Conservation (phyloP, 371 early-diverging fungal genomes). For the Syncephalis fuscata region DNA sequence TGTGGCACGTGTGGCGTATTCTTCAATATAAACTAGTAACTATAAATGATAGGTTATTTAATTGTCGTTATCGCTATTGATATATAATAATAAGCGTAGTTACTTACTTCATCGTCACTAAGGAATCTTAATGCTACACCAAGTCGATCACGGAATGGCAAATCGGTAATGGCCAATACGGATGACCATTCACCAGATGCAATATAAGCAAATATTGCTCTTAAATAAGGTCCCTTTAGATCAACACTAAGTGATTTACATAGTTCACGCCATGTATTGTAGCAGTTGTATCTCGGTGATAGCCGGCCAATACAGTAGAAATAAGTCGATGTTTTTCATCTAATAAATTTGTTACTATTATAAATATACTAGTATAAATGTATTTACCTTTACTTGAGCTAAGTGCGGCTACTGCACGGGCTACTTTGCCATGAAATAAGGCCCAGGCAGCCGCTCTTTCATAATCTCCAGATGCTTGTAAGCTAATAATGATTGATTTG, state of each 20-base stretch:
- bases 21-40: not conserved
- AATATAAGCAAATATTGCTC: conserved; percentile 64
- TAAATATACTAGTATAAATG: not conserved
- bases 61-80: too few relatives aligned
- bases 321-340: conserved; percentile 63
- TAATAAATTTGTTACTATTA: conserved; percentile 8
- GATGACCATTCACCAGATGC: conserved; percentile 53
- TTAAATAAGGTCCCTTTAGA: conserved; percentile 51
- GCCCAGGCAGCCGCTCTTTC: conserved; percentile 78
- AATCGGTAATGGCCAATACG: conserved; percentile 35
- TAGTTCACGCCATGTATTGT: conserved; percentile 39
- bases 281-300: conserved; percentile 10
- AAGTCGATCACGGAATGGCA: conserved; percentile 55
- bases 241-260: conserved; percentile 37
- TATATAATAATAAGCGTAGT: too few relatives aligned
- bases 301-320: conserved; percentile 57
- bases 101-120: conserved; percentile 49
- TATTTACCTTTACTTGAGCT: conserved; percentile 32
- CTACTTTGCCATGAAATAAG: conserved; percentile 59
- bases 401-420: conserved; percentile 56
- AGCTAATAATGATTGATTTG: conserved; percentile 14
- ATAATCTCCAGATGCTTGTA: conserved; percentile 47
- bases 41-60: not conserved
- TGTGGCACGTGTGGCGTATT: not conserved
- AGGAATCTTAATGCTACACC: conserved; percentile 61